Evolutionary conservation across 768 basidiomycete genomes (phyloP), one percentile per base, ranked within the genome.

Genomic region (Suillus brevipes): DNA sequence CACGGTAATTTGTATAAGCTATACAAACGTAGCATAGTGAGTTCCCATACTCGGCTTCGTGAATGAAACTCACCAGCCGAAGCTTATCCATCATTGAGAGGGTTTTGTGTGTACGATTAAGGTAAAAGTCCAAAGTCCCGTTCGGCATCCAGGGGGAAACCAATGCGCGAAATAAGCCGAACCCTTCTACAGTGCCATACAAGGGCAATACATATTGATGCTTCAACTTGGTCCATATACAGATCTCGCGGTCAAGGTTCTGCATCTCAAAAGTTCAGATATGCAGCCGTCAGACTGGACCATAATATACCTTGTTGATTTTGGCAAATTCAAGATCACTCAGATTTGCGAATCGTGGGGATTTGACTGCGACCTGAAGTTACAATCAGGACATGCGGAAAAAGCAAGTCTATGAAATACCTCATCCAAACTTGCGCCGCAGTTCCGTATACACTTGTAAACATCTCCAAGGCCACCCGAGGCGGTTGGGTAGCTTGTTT

Each of bases 61-160:
- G 43, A 42, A 25, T 28, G 38, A 8, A 31, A 66, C 75, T 64
- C 63, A 81, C 80, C 52, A 81, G 64, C 59, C 71, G 71, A 43
- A 82, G 65, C 43, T 80, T 76, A 59, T 81, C 77, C 28, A 73
- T 66, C 55, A 76, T 73, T 7, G 74, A 72, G 37, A 81, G 63
- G 31, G 78, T 74, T 64, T 80, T 78, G 12, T 77, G 79, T 65
- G 64, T 73, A 31, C 69, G 68, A 57, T 78, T 77, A 68, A 82
- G 72, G 65, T 81, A 79, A 61, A 75, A 78, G 59, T 72, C 76
- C 13, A 79, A 72, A 66, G 74, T 80, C 18, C 81, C 81, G 43
- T 80, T 74, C 45, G 79, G 75, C 62, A 77, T 68, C 81, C 81
- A 82, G n/a, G 81, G 80, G 58, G 80, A 81, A 6, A 81, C 80